Base-by-base conservation (phyloP, 2,329 filamentous ascomycete genomes). In the Phialemoniopsis sp. region DNA sequence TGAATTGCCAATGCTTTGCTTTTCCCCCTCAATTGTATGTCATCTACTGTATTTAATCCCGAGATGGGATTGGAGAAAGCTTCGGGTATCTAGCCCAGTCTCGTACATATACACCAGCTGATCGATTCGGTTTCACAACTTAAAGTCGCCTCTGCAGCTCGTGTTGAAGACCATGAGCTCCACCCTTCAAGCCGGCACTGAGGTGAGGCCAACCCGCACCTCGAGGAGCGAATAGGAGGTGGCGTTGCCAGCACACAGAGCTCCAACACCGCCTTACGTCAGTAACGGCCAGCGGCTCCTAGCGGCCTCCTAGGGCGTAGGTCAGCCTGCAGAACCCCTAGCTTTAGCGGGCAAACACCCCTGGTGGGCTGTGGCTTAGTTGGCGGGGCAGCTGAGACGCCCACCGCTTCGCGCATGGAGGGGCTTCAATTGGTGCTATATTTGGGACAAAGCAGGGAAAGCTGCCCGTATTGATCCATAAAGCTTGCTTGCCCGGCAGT, bases 361-460 rank as follows among this genome's bases (percentile, higher is more conserved):
- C 28, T 36, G 37, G 40, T 28, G 40, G 37, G 38, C 33, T 29
- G 34, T n/a, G 36, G 43, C 36, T 35, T 36, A 39, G 41, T 41
- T 41, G 39, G 39, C 39, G 39, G 39, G 39, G 39, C 39, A 41
- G 36, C 35, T 33, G 29, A 21, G 21, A 15, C 32, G n/a, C n/a
- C n/a, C n/a, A 26, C 21, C 21, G 21, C 21, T 26, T 26, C 21
- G 21, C 21, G 21, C 10, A 10, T 26, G 21, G 29, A 19, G 26
- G 21, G 32, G n/a, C 30, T 32, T 31, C 19, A 36, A 36, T 26
- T 26, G 21, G 21, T 26, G 21, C 21, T 26, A 26, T 26, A 26
- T 26, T 26, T 26, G 21, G 21, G 21, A 10, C 6, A 6, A 26
- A 26, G 10, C 21, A 26, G 35, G 21, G 34, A 21, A 36, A 31